A percentile compares a stretch with the other conserved stretches of the same genome.
Evolutionary conservation across 805 yeast genomes (phyloP).

Genomic region (Ogataea paraovalis): DNA sequence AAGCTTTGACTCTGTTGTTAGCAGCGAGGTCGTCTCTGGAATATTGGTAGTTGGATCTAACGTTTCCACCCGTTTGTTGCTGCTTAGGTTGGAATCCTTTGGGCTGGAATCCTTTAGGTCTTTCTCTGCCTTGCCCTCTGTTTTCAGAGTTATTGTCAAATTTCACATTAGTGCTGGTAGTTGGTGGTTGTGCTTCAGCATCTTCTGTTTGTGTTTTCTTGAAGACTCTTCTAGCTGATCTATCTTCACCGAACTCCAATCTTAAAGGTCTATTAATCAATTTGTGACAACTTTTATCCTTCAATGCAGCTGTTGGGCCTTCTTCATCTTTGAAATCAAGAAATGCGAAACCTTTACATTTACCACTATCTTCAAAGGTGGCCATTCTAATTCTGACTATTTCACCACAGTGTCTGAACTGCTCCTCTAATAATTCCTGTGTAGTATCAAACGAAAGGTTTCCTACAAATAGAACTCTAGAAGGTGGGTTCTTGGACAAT

Average conservation of each 20-base stretch:
- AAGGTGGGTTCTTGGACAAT: conserved; percentile 76
- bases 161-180: conserved; percentile 1
- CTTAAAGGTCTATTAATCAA: conserved; percentile 73
- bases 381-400: conserved; percentile 88
- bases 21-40: conserved; percentile 24
- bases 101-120: conserved; percentile 25
- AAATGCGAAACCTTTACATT: conserved; percentile 95
- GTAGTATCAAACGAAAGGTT: conserved; percentile 91
- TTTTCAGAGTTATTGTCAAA: conserved; percentile 3
- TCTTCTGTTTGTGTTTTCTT: conserved; percentile 5
- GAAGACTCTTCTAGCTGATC: conserved; percentile 47
- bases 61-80: conserved; percentile 6
- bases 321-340: conserved; percentile 77
- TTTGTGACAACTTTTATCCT: conserved; percentile 61
- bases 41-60: conserved; percentile 3
- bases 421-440: conserved; percentile 68
- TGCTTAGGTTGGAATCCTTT: conserved; percentile 25
- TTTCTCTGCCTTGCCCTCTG: conserved; percentile 17
- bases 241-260: conserved; percentile 92
- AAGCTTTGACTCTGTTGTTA: conserved; percentile 60
- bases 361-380: conserved; percentile 94
- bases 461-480: conserved; percentile 86
- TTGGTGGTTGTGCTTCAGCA: not conserved
- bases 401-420: conserved; percentile 89
- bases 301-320: conserved; percentile 80